Percentiles rank a stretch among this genome's conserved stretches.
Evolutionary conservation across 1,139 yeast genomes (phyloP).

Genomic region (Pichia sp.): DNA sequence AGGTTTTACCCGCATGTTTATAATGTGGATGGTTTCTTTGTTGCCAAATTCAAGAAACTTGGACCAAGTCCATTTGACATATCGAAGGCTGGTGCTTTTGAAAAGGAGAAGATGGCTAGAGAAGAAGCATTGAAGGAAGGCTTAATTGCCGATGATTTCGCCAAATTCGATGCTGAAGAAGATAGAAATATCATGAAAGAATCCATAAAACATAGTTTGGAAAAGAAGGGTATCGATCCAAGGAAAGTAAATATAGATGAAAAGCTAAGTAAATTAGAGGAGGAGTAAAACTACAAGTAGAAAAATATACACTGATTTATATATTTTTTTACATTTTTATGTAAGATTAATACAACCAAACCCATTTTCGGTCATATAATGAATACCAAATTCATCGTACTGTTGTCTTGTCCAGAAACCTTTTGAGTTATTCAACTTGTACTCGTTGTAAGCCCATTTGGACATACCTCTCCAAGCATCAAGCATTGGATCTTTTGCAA

Average conservation of each 20-base stretch:
- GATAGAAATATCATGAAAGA: constrained; percentile 73
- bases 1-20: constrained; percentile 98
- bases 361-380: constrained; percentile 82
- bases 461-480: constrained; percentile 98
- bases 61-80: constrained; percentile 82
- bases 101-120: constrained; percentile 76
- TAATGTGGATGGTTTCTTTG: constrained; percentile 97
- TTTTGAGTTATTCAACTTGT: constrained; percentile 4
- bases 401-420: constrained; percentile 54
- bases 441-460: constrained; percentile 54
- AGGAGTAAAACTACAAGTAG: neutral
- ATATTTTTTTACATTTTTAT: constrained; percentile 1
- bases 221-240: constrained; percentile 81
- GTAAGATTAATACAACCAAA: constrained; percentile 44
- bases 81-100: constrained; percentile 84
- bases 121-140: constrained; percentile 78
- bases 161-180: constrained; percentile 70
- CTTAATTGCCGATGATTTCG: constrained; percentile 80
- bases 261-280: constrained; percentile 18
- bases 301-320: neutral
- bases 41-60: constrained; percentile 90
- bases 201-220: constrained; percentile 66
- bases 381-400: constrained; percentile 85
- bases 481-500: constrained; percentile 60
- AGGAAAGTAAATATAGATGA: constrained; percentile 35